A percentile compares a stretch with the other conserved stretches of the same genome.
Conservation (phyloP, 192 early-diverging fungal species). For the Coemansia sp. region DNA sequence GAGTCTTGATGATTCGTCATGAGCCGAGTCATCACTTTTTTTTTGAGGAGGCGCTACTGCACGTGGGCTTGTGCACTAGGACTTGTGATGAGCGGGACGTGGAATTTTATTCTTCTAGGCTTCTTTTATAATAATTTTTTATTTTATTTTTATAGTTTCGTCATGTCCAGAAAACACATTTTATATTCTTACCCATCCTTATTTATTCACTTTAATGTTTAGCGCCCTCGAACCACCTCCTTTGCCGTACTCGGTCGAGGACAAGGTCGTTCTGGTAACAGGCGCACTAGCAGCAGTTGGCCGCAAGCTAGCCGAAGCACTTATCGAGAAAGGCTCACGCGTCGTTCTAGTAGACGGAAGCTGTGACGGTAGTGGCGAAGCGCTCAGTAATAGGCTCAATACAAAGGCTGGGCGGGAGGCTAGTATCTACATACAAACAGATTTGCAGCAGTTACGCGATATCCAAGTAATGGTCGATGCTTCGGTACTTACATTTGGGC, state of each 20-base stretch:
- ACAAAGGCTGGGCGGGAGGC: neutral
- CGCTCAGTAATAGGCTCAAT: slow-evolving; percentile 12
- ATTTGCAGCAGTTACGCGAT: slow-evolving; percentile 15
- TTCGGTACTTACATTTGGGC: slow-evolving; percentile 36
- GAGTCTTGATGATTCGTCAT: neutral
- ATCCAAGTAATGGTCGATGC: slow-evolving; percentile 35
- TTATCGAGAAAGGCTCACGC: slow-evolving; percentile 15
- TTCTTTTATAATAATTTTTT: slow-evolving; percentile 5
- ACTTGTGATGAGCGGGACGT: no score
- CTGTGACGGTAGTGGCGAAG: slow-evolving; percentile 30
- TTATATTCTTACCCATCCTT: no score
- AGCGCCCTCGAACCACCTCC: neutral
- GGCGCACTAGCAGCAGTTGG: slow-evolving; percentile 34
- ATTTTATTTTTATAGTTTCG: slow-evolving; percentile 12
- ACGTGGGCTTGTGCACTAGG: no score
- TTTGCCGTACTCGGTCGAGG: slow-evolving; percentile 10
- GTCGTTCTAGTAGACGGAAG: slow-evolving; percentile 22
- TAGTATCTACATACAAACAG: slow-evolving; percentile 20
- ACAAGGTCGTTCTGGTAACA: slow-evolving; percentile 37
- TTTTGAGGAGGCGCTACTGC: no score
- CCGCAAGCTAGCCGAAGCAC: slow-evolving; percentile 7
- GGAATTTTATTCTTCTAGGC: neutral
- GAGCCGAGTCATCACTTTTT: no score
- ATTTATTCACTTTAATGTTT: neutral
- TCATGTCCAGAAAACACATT: no score